These are phyloP conservation scores for Sphaerobolus stellatus DNA, from an alignment of 1,284 basidiomycete genomes.

Conservation along the genomic window DNA sequence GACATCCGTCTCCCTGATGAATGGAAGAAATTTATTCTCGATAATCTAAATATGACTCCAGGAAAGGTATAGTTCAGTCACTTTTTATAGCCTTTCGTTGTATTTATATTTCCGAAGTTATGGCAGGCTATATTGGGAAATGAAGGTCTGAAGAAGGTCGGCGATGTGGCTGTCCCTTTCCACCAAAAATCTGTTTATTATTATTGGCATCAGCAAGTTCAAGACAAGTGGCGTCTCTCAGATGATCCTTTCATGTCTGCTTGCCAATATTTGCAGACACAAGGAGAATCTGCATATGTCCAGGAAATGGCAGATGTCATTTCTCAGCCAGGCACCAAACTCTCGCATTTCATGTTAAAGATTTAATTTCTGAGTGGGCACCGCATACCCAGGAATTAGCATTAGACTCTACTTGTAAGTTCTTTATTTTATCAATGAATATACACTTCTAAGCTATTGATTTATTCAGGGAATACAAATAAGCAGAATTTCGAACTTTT, in stretches of 20 bases:
- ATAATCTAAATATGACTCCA: neutral
- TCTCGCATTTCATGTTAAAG: neutral
- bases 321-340: neutral
- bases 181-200: slow-evolving; percentile 3
- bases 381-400: neutral
- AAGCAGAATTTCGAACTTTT: neutral
- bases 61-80: neutral
- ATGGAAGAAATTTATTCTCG: neutral
- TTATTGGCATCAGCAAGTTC: slow-evolving; percentile 1
- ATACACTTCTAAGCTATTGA: neutral
- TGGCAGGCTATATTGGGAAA: neutral
- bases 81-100: neutral
- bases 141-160: neutral
- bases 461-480: neutral
- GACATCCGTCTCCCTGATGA: neutral
- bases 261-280: neutral
- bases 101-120: neutral
- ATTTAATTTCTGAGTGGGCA: neutral
- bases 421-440: neutral
- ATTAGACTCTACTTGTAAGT: neutral
- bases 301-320: neutral
- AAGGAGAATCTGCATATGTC: neutral
- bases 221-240: neutral
- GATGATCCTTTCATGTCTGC: neutral
- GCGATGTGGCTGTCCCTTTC: neutral